Evolutionary conservation across 345 rosid genomes (phyloP).

Genomic region (Corymbia maculata): DNA sequence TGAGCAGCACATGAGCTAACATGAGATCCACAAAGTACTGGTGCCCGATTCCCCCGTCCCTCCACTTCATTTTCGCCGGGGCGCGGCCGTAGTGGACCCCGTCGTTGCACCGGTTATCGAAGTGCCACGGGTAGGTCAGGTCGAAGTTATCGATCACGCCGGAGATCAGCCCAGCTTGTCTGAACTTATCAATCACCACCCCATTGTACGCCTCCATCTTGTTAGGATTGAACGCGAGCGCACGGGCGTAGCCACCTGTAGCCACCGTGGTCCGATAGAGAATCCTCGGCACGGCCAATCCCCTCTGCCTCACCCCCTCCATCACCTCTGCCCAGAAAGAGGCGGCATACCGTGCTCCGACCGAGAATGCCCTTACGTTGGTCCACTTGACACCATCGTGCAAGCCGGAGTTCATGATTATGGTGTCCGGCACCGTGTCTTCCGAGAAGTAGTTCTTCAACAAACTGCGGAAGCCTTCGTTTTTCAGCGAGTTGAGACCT

Average conservation of each 20-base stretch:
- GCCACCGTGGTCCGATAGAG: slow-evolving; percentile 74
- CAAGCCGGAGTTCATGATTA: slow-evolving; percentile 83
- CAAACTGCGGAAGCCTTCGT: slow-evolving; percentile 51
- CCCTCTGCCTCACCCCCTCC: slow-evolving; percentile 48
- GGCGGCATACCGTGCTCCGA: slow-evolving; percentile 58
- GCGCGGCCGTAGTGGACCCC: slow-evolving; percentile 96
- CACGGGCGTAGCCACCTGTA: slow-evolving; percentile 79
- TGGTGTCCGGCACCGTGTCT: slow-evolving; percentile 57
- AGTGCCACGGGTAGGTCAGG: slow-evolving; percentile 95
- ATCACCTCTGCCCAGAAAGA: slow-evolving; percentile 67
- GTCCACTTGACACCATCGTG: slow-evolving; percentile 79
- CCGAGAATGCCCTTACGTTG: slow-evolving; percentile 36
- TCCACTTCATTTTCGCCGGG: slow-evolving; percentile 76
- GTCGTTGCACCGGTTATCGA: slow-evolving; percentile 76
- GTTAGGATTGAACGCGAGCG: slow-evolving; percentile 65
- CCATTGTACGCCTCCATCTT: slow-evolving; percentile 87
- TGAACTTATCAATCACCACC: slow-evolving; percentile 61
- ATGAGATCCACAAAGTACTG: slow-evolving; percentile 96
- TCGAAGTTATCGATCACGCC: slow-evolving; percentile 82
- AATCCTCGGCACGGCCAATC: slow-evolving; percentile 47
- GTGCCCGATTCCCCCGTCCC: slow-evolving; percentile 91
- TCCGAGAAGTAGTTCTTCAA: slow-evolving; percentile 66
- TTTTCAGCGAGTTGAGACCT: slow-evolving; percentile 73
- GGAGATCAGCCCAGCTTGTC: slow-evolving; percentile 44
- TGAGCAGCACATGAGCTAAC: slow-evolving; percentile 82